Conservation (phyloP, 208 protist species). For the Trypanosoma rangeli region DNA sequence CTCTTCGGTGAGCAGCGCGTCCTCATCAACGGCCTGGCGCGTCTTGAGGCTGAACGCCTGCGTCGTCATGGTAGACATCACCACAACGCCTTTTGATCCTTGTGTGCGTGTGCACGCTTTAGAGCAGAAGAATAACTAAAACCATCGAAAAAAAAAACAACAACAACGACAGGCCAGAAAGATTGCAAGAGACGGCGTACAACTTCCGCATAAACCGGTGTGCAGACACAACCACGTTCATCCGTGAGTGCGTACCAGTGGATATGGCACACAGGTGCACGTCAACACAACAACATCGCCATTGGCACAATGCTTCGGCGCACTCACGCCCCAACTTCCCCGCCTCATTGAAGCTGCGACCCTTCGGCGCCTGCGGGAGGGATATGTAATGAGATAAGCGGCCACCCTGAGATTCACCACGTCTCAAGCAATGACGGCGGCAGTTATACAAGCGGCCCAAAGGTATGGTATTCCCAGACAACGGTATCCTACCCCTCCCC, state of each 20-base stretch:
- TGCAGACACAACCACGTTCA: background rate
- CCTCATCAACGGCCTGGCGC: slow-evolving; percentile 77
- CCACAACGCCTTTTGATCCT: background rate
- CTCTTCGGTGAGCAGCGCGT: slow-evolving; percentile 74
- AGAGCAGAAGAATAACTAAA: background rate
- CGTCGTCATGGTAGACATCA: background rate
- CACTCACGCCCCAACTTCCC: background rate
- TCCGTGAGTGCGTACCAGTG: no score
- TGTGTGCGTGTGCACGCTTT: background rate
- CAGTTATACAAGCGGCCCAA: no score
- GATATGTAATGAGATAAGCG: background rate
- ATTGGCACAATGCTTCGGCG: no score
- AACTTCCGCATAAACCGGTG: background rate
- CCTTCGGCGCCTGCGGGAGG: background rate
- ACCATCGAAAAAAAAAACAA: background rate
- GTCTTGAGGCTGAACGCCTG: slow-evolving; percentile 82
- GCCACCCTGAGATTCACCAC: no score
- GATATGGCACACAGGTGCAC: no score
- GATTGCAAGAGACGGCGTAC: slow-evolving; percentile 9
- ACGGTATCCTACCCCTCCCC: no score
- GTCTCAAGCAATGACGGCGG: no score
- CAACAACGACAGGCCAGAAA: background rate
- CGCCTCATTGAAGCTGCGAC: no score
- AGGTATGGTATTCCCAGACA: no score
- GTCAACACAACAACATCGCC: no score